These are phyloP conservation scores for Candida alai DNA, from an alignment of 805 yeast genomes.

Conservation along the genomic window DNA sequence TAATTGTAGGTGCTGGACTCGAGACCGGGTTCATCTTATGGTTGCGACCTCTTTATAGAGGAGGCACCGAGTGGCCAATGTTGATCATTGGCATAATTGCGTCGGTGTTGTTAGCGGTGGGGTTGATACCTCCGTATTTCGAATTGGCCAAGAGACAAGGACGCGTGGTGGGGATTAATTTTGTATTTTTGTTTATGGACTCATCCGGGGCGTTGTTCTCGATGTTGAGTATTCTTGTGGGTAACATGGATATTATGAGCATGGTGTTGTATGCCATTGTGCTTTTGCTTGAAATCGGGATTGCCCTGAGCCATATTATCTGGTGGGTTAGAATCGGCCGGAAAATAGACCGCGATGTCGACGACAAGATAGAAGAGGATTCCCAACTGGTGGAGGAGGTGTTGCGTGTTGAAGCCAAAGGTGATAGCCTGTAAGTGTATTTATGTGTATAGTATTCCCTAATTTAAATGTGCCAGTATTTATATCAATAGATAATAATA, in stretches of 20 bases:
- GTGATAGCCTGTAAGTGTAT: too few relatives aligned
- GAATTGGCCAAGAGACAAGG: constrained; percentile 80
- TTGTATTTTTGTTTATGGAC: constrained; percentile 72
- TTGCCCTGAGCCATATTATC: constrained; percentile 61
- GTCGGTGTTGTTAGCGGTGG: constrained; percentile 66
- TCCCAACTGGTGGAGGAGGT: neutral
- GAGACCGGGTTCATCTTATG: constrained; percentile 74
- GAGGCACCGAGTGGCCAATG: constrained; percentile 69
- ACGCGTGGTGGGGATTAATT: constrained; percentile 84
- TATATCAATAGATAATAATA: too few relatives aligned
- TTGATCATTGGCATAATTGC: constrained; percentile 79
- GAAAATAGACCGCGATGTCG: constrained; percentile 18
- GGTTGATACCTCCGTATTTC: constrained; percentile 84
- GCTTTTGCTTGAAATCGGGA: constrained; percentile 72
- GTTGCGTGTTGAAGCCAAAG: neutral
- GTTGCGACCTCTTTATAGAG: constrained; percentile 50
- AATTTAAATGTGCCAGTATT: too few relatives aligned
- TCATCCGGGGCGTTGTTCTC: constrained; percentile 78
- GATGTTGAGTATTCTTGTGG: constrained; percentile 54
- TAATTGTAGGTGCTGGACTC: constrained; percentile 47
- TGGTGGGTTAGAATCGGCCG: constrained; percentile 53
- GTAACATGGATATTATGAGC: constrained; percentile 71
- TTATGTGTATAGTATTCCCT: too few relatives aligned
- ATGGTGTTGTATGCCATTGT: constrained; percentile 71
- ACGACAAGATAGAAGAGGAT: neutral